Evolutionary conservation across 139 green algal genomes (phyloP), one percentile per base, ranked within the genome.

Genomic region (Nannochloris sp.): DNA sequence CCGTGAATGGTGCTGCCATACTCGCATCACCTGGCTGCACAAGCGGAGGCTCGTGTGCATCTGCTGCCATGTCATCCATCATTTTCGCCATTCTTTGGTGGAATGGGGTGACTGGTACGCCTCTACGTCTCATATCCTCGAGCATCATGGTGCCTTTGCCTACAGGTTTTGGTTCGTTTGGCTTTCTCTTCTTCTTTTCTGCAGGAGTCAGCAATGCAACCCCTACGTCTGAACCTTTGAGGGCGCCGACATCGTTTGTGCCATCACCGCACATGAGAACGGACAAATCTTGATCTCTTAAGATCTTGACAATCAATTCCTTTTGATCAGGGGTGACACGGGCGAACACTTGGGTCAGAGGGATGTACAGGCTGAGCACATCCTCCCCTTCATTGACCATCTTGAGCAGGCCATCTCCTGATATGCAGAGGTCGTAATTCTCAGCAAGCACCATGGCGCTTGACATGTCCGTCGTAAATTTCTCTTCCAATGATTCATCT

Each of bases 201-300:
- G 48, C 51, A 30, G 78, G 78, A 16, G 79, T 48, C 30, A 96
- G 76, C 67, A 96, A 73, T 6, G 89, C 89, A 29, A 96, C 88
- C 8, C 89, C 89, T 43, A 96, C 86, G 63, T 92, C 79, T n/a
- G 83, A 84, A 9, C 78, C 68, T 64, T 98, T 97, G 30, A 98
- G 84, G 2, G 85, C 93, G 4, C 93, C 93, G 20, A 98, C 93
- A 61, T 98, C 93, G 72, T 98, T 98, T 59, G 93, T 98, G 49
- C 93, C 93, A 60, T 98, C 93, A 12, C 93, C 93, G 64, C 88
- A 95, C 93, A 98, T 98, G 8, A 98, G 84, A 30, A 87, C 91
- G 0, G 71, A 76, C 62, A 72, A 74, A 36, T 90, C 93, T 14
- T 63, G 62, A 11, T 49, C 63, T 14, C 91, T 75, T 56, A 95